Conservation (phyloP, 495 filamentous ascomycete genomes). For the Barbatosphaeria neglecta region DNA sequence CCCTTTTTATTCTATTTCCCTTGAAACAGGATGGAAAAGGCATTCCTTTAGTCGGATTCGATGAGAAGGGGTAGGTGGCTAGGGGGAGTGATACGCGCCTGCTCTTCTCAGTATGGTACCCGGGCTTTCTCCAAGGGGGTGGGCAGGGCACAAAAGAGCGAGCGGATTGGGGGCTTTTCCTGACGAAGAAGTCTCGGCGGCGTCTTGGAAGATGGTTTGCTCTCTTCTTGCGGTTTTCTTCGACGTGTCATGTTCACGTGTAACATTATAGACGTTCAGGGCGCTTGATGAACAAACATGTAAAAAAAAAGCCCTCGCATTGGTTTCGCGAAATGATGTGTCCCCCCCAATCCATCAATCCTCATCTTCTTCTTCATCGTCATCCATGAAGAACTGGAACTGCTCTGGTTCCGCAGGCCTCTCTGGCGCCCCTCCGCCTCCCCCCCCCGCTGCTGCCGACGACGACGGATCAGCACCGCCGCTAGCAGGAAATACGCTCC, state of each 20-base stretch:
- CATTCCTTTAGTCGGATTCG: too few species aligned
- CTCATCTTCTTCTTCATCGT: slow-evolving; percentile 36
- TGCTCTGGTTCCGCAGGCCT: slow-evolving; percentile 26
- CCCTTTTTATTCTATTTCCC: too few species aligned
- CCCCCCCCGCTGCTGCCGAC: not conserved
- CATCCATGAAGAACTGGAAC: slow-evolving; percentile 43
- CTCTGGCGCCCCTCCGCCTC: not conserved
- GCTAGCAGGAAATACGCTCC: slow-evolving; percentile 15
- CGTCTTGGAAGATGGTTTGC: not conserved
- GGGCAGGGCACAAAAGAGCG: too few species aligned
- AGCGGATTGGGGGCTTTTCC: not conserved
- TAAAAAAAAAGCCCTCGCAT: too few species aligned
- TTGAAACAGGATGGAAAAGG: too few species aligned
- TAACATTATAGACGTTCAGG: slow-evolving; percentile 2
- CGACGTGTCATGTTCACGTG: too few species aligned
- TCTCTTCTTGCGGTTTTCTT: slow-evolving; percentile 7
- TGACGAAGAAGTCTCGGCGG: not conserved
- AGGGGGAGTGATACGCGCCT: too few species aligned
- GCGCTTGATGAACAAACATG: too few species aligned
- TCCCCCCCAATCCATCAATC: not conserved
- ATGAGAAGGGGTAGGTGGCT: too few species aligned
- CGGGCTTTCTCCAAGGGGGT: too few species aligned
- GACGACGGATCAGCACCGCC: not conserved
- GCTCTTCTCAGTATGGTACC: too few species aligned
- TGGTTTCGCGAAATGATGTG: too few species aligned